phyloP scores from a whole-genome alignment of 2,329 filamentous ascomycete species.

The Diaporthe capsici region DNA sequence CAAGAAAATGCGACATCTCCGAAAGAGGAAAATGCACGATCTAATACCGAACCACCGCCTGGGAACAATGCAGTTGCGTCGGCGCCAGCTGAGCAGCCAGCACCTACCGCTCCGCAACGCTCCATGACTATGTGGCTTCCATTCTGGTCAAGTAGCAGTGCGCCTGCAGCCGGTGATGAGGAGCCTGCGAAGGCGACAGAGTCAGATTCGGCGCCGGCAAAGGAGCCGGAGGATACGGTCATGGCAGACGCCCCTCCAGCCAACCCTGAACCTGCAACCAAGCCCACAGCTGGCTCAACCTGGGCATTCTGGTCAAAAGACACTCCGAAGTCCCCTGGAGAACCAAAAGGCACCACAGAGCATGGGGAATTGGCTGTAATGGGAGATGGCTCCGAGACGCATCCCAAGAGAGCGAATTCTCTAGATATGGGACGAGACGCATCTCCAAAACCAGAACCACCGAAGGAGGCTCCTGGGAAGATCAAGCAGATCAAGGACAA shows the following conservation, averaged over 20 bases:
- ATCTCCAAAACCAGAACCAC: slow-evolving; percentile 43
- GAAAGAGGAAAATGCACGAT: slow-evolving; percentile 21
- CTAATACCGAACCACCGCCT: slow-evolving; percentile 21
- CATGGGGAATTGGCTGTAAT: slow-evolving; percentile 70
- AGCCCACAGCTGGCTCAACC: slow-evolving; percentile 72
- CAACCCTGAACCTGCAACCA: slow-evolving; percentile 49
- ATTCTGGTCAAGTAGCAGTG: slow-evolving; percentile 38
- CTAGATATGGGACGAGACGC: slow-evolving; percentile 54
- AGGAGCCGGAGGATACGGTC: slow-evolving; percentile 57
- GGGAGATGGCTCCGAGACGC: slow-evolving; percentile 68
- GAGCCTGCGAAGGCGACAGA: slow-evolving; percentile 39
- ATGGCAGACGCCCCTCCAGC: slow-evolving; percentile 58
- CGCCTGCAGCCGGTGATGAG: slow-evolving; percentile 29
- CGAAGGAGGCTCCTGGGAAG: slow-evolving; percentile 53
- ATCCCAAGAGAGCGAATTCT: slow-evolving; percentile 63
- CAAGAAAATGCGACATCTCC: slow-evolving; percentile 40
- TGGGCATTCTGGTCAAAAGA: slow-evolving; percentile 88
- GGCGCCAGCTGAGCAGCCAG: slow-evolving; percentile 35
- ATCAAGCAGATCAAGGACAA: slow-evolving; percentile 48
- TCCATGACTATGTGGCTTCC: slow-evolving; percentile 52
- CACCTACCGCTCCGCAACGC: slow-evolving; percentile 38
- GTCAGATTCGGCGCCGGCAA: slow-evolving; percentile 41
- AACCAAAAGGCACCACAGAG: slow-evolving; percentile 51
- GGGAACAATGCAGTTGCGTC: neutral
- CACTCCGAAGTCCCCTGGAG: slow-evolving; percentile 53